phyloP scores from a whole-genome alignment of 2,329 filamentous ascomycete genomes.

The Scopulariopsis brevicaulis region DNA sequence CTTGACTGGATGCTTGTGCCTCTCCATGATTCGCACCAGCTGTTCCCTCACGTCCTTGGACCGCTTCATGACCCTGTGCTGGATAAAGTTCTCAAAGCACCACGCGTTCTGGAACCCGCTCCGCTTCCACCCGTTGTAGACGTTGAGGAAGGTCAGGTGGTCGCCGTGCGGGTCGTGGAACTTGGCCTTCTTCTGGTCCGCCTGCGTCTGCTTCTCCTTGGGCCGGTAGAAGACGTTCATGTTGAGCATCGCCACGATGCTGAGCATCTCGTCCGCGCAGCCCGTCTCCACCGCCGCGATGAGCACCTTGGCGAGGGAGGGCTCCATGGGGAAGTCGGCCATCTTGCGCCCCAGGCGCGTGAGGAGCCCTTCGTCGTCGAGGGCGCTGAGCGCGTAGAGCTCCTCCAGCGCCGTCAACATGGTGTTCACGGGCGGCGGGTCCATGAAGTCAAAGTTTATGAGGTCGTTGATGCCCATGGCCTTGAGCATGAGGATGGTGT shows the following conservation, averaged over 20 bases:
- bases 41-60: conserved; percentile 90
- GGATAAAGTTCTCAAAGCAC: conserved; percentile 98
- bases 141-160: conserved; percentile 88
- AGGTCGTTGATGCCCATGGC: conserved; percentile 99
- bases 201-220: conserved; percentile 92
- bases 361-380: conserved; percentile 90
- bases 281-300: conserved; percentile 78
- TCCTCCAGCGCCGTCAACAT: conserved; percentile 96
- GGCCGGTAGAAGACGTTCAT: conserved; percentile 88
- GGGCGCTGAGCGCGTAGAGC: conserved; percentile 78
- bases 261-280: conserved; percentile 89
- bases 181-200: conserved; percentile 94
- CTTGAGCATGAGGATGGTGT: conserved; percentile 94
- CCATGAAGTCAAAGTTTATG: conserved; percentile 98
- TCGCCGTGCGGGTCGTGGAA: conserved; percentile 94
- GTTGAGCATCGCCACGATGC: conserved; percentile 89
- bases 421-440: conserved; percentile 91
- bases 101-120: conserved; percentile 73
- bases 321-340: conserved; percentile 98
- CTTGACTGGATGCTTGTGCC: conserved; percentile 71
- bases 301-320: conserved; percentile 78
- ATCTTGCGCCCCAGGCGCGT: conserved; percentile 91
- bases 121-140: conserved; percentile 95
- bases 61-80: conserved; percentile 77
- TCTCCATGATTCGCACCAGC: conserved; percentile 84